Evolutionary conservation across 768 basidiomycete genomes (phyloP).

Genomic region (Pulveroboletus sp.): DNA sequence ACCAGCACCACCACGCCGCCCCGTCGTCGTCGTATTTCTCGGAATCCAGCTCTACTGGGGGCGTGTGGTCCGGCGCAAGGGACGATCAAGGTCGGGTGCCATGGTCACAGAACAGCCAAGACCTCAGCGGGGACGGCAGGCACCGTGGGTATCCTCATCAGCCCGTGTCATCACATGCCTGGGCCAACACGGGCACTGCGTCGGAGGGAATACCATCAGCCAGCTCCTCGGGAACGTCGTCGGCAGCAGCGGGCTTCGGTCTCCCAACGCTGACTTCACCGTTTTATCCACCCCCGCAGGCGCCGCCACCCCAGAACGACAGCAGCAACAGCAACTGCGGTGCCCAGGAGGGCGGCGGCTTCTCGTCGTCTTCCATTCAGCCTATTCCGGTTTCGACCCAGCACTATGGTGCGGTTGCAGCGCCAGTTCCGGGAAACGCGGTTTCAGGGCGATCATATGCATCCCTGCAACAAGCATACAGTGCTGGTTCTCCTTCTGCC

Average conservation of each 20-base stretch:
- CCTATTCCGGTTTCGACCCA: constrained; percentile 27
- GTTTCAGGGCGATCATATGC: constrained; percentile 26
- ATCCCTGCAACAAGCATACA: constrained; percentile 26
- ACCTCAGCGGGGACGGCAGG: constrained; percentile 20
- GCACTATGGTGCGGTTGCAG: constrained; percentile 24
- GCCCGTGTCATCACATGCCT: constrained; percentile 22
- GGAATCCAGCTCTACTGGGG: constrained; percentile 14
- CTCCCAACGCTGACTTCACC: constrained; percentile 56
- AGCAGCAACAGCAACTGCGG: constrained; percentile 15
- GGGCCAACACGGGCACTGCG: constrained; percentile 12
- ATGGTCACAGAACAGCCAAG: constrained; percentile 27
- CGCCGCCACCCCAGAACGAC: too few species aligned
- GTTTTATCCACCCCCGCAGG: constrained; percentile 43
- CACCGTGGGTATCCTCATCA: constrained; percentile 28
- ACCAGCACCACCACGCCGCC: constrained; percentile 2
- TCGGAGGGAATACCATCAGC: constrained; percentile 24
- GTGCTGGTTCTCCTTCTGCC: constrained; percentile 14
- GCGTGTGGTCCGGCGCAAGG: constrained; percentile 19
- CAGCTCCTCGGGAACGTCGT: constrained; percentile 17
- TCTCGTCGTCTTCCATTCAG: constrained; percentile 30
- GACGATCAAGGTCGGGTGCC: constrained; percentile 22
- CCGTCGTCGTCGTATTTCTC: constrained; percentile 23
- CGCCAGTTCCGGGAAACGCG: constrained; percentile 19
- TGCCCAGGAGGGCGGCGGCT: constrained; percentile 23
- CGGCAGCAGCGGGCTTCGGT: constrained; percentile 21